A percentile compares a stretch with the other conserved stretches of the same genome.
These are phyloP conservation scores for Ensete glaucum DNA, from an alignment of 176 grass and related monocot genomes.

Conservation along the genomic window DNA sequence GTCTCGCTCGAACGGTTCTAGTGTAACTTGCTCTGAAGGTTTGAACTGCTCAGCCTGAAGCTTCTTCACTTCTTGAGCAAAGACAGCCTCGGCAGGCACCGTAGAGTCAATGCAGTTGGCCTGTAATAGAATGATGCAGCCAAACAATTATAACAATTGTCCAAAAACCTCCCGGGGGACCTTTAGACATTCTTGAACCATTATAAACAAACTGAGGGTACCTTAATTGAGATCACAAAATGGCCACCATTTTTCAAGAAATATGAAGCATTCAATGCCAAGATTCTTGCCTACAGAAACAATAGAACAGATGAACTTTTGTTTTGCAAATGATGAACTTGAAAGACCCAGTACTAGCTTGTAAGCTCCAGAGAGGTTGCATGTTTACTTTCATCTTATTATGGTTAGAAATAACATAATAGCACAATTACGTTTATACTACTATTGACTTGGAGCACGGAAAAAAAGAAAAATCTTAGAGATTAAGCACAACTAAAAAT, in stretches of 20 bases:
- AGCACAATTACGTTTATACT: too few relatives aligned
- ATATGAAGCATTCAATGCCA: slow-evolving; percentile 75
- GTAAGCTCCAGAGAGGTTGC: too few relatives aligned
- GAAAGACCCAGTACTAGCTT: too few relatives aligned
- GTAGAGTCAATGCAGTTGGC: slow-evolving; percentile 85
- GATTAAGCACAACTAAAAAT: too few relatives aligned
- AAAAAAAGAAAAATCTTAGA: too few relatives aligned
- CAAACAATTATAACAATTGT: too few relatives aligned
- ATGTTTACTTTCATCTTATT: too few relatives aligned
- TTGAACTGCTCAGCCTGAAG: slow-evolving; percentile 40
- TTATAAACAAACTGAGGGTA: slow-evolving; percentile 1
- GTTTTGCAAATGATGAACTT: neutral
- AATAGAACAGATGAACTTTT: neutral
- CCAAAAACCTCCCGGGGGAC: neutral
- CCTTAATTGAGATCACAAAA: slow-evolving; percentile 96
- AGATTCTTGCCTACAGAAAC: slow-evolving; percentile 68
- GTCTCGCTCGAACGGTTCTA: slow-evolving; percentile 71
- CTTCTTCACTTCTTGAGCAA: slow-evolving; percentile 46
- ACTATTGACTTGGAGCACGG: too few relatives aligned
- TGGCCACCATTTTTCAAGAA: slow-evolving; percentile 89
- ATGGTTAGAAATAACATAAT: too few relatives aligned
- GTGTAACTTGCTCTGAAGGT: slow-evolving; percentile 49
- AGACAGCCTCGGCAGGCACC: slow-evolving; percentile 8
- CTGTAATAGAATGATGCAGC: slow-evolving; percentile 20
- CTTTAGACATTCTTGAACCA: neutral